These are phyloP conservation scores for Alloteropsis semialata DNA, from an alignment of 176 grass and related monocot genomes.

Conservation along the genomic window DNA sequence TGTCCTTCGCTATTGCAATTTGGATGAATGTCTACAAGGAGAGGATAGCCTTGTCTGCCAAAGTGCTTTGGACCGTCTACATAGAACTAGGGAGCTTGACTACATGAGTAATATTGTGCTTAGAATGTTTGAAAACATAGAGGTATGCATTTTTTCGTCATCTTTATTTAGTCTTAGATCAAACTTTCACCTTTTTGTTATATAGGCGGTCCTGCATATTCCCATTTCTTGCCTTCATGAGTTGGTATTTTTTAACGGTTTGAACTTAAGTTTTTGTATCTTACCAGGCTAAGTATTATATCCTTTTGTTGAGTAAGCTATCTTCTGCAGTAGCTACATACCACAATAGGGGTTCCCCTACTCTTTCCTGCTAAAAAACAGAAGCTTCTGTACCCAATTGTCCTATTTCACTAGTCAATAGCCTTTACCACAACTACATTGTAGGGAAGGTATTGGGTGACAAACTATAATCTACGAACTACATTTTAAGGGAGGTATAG, in stretches of 20 bases:
- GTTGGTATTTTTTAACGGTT: conserved; percentile 26
- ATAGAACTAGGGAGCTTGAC: conserved; percentile 92
- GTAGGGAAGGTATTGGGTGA: too few species aligned
- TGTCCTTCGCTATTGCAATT: conserved; percentile 94
- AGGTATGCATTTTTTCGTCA: conserved; percentile 50
- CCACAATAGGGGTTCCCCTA: too few species aligned
- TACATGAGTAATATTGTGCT: conserved; percentile 99
- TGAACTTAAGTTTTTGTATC: conserved; percentile 7
- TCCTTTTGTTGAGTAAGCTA: conserved; percentile 8
- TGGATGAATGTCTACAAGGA: conserved; percentile 83
- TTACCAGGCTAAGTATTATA: neutral
- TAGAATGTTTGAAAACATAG: conserved; percentile 97
- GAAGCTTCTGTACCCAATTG: neutral
- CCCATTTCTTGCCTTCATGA: neutral
- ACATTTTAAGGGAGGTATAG: neutral
- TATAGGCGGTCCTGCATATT: neutral
- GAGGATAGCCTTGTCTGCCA: conserved; percentile 95
- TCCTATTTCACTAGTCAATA: neutral
- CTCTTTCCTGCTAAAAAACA: too few species aligned
- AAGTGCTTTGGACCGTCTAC: conserved; percentile 76
- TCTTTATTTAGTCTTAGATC: conserved; percentile 3
- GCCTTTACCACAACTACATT: too few species aligned
- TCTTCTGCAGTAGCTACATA: neutral
- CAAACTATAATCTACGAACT: neutral
- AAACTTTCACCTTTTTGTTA: neutral